Percentiles rank a stretch among this genome's conserved stretches.
Evolutionary conservation across 2,329 filamentous ascomycete species (phyloP).

Genomic region (Alternaria dauci): DNA sequence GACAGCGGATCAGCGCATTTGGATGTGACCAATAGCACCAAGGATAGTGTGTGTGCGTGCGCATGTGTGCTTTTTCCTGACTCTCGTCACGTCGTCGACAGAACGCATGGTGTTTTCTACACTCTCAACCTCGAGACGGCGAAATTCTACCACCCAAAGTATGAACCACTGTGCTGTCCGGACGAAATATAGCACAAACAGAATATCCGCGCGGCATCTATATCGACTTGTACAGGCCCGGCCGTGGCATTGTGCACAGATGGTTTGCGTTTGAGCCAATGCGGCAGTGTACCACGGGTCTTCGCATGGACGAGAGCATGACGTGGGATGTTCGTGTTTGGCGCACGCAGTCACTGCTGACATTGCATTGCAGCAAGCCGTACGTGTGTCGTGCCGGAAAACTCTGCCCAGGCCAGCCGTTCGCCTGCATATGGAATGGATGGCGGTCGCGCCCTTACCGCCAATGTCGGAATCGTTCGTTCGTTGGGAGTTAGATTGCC

Average conservation of each 20-base stretch:
- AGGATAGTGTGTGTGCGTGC: not conserved
- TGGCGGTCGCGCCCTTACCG: slow-evolving; percentile 13
- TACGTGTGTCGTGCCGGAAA: slow-evolving; percentile 14
- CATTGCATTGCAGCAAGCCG: slow-evolving; percentile 10
- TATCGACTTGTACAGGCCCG: not conserved
- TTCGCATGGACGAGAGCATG: not conserved
- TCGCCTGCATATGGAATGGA: slow-evolving; percentile 23
- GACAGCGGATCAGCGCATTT: not conserved
- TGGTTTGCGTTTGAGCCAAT: not conserved
- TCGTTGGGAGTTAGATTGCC: slow-evolving; percentile 24
- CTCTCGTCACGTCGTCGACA: not conserved
- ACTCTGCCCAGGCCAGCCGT: slow-evolving; percentile 23
- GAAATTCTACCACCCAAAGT: not conserved
- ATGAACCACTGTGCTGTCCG: not conserved
- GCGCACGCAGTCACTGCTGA: slow-evolving; percentile 20
- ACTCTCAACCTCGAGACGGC: not conserved
- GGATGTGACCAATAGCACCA: not conserved
- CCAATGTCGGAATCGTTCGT: slow-evolving; percentile 14
- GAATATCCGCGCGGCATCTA: not conserved
- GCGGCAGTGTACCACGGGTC: slow-evolving; percentile 1
- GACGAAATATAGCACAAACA: not conserved
- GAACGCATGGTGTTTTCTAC: not conserved
- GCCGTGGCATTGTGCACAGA: not conserved
- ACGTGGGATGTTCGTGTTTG: slow-evolving; percentile 7
- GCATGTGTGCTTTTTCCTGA: not conserved